Evolutionary conservation across 2,329 filamentous ascomycete species (phyloP).

Genomic region (Sphaerulina musiva): DNA sequence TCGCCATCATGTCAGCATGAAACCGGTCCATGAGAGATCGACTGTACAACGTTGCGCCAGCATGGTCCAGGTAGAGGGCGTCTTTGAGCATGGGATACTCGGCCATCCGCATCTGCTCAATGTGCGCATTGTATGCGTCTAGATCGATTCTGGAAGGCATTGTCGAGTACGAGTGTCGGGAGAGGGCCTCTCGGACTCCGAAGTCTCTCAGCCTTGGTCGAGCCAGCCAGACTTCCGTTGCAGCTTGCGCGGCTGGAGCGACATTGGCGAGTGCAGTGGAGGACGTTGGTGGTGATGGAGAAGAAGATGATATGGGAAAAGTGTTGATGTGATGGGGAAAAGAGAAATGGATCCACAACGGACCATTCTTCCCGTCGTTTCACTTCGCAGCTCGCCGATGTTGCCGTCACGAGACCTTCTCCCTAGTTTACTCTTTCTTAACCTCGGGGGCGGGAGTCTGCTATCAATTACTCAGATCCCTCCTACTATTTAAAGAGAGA

Average conservation of each 20-base stretch:
- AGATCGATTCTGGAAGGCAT: constrained; percentile 12
- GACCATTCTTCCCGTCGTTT: too few relatives aligned
- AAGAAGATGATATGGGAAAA: not conserved
- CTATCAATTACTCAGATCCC: too few relatives aligned
- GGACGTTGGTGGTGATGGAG: not conserved
- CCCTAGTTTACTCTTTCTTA: too few relatives aligned
- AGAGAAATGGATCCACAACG: not conserved
- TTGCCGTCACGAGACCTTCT: too few relatives aligned
- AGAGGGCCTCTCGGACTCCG: not conserved
- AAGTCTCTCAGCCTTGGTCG: constrained; percentile 4
- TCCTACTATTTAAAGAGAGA: too few relatives aligned
- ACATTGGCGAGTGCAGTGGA: not conserved
- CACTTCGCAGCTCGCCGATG: too few relatives aligned
- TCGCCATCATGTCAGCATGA: constrained; percentile 67
- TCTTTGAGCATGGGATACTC: constrained; percentile 42
- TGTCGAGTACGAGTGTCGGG: too few relatives aligned
- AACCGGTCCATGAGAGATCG: constrained; percentile 77
- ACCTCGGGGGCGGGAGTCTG: too few relatives aligned
- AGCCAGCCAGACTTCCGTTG: constrained; percentile 10
- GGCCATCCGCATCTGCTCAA: constrained; percentile 42
- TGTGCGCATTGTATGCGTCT: constrained; percentile 35
- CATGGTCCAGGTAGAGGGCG: constrained; percentile 75
- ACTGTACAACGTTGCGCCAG: constrained; percentile 63
- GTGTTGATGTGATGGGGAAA: not conserved
- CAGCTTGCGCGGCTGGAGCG: constrained; percentile 2